These are phyloP conservation scores for Piper longum DNA, from an alignment of 164 flowering plant species.

Conservation along the genomic window DNA sequence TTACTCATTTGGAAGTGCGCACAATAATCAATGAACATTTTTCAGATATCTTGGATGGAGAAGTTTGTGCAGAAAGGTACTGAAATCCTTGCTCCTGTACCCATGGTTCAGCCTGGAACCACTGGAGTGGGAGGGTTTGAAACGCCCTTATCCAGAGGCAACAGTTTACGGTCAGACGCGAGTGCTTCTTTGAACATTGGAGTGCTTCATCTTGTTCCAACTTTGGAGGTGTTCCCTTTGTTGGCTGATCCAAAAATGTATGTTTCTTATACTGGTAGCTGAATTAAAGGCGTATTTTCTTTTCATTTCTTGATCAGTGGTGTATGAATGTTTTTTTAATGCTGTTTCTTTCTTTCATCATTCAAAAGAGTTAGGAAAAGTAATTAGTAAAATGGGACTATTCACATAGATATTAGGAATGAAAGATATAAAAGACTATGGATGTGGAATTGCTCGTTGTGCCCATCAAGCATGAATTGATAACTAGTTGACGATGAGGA, in stretches of 20 bases:
- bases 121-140: slow-evolving; percentile 99
- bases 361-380: background rate
- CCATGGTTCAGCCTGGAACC: slow-evolving; percentile 79
- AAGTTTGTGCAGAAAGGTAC: slow-evolving; percentile 88
- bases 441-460: no score
- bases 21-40: background rate
- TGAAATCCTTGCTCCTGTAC: slow-evolving; percentile 95
- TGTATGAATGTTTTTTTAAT: no score
- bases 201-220: slow-evolving; percentile 89
- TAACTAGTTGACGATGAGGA: no score
- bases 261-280: background rate
- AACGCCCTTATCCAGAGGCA: slow-evolving; percentile 80
- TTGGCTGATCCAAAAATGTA: slow-evolving; percentile 77
- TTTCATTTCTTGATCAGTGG: background rate
- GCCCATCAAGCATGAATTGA: no score
- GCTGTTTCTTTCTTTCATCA: background rate
- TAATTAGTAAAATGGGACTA: no score
- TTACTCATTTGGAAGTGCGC: background rate
- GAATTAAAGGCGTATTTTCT: background rate
- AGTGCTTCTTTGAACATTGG: slow-evolving; percentile 75
- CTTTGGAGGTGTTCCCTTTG: slow-evolving; percentile 87
- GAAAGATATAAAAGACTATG: no score
- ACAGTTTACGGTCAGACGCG: slow-evolving; percentile 67
- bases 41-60: slow-evolving; percentile 99
- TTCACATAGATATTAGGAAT: no score